Conservation (phyloP, 257 asterid genomes). For the Solanum dulcamara region DNA sequence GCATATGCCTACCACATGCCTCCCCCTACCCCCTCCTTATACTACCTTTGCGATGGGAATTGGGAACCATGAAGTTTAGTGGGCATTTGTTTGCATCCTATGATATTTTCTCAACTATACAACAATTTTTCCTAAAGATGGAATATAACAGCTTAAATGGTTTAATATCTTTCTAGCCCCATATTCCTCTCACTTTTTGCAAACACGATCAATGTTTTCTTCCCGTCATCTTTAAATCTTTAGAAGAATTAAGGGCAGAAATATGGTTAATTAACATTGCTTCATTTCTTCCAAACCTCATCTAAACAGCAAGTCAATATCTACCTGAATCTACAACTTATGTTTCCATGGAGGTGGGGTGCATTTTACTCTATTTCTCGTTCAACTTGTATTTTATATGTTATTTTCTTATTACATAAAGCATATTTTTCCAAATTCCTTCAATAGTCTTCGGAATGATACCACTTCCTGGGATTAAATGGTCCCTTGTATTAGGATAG, state of each 20-base stretch:
- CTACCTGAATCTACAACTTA: neutral
- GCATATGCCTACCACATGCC: neutral
- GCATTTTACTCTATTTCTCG: neutral
- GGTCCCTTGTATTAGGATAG: neutral
- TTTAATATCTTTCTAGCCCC: neutral
- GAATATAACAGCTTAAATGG: neutral
- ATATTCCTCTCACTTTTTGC: neutral
- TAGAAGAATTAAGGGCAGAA: neutral
- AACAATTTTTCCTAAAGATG: neutral
- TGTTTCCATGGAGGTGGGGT: neutral
- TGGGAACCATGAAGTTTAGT: neutral
- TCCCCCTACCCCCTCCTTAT: neutral
- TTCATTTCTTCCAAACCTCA: neutral
- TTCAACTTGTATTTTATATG: neutral
- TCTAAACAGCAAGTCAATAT: neutral
- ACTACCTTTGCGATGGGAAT: neutral
- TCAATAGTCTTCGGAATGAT: neutral
- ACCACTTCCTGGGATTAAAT: neutral
- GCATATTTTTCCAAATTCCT: neutral
- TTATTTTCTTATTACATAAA: neutral
- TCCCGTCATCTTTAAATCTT: neutral
- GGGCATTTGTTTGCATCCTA: neutral
- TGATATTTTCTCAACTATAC: neutral
- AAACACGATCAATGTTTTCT: neutral
- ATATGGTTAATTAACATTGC: neutral